These are phyloP conservation scores for Tolypocladium tropicale DNA, from an alignment of 2,329 filamentous ascomycete species.

Conservation along the genomic window DNA sequence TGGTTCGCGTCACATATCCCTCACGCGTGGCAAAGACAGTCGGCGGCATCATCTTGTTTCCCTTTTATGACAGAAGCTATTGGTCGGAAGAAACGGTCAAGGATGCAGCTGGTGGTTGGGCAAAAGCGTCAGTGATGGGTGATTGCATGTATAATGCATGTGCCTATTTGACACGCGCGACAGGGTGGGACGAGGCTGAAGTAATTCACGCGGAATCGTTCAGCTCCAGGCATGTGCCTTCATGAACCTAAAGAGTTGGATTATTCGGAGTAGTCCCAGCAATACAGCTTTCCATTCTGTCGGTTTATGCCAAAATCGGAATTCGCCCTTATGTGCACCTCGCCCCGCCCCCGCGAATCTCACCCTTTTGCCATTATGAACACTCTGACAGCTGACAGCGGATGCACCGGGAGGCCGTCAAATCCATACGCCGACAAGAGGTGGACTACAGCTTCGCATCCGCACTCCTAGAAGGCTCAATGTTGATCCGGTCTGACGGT, in stretches of 20 bases:
- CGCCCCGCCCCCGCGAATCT: no score
- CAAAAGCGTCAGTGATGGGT: not conserved
- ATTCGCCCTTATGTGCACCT: not conserved
- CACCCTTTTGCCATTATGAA: no score
- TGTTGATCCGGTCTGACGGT: not conserved
- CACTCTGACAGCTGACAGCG: not conserved
- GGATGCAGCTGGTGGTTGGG: not conserved
- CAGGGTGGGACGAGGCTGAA: not conserved
- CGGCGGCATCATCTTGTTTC: not conserved
- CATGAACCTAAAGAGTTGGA: not conserved
- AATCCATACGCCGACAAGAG: not conserved
- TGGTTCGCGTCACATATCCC: not conserved
- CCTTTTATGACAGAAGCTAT: not conserved
- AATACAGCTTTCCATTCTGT: not conserved
- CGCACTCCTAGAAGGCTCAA: no score
- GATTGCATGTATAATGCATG: not conserved
- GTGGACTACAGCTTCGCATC: no score
- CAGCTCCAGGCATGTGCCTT: not conserved
- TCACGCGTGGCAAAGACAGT: not conserved
- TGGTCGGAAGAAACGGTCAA: not conserved
- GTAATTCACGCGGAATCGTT: not conserved
- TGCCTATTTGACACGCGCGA: not conserved
- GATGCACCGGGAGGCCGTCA: not conserved
- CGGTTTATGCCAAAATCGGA: not conserved
- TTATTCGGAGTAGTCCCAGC: not conserved